Base-by-base conservation (phyloP, 1,139 yeast genomes). In the Pneumocystis murina region DNA sequence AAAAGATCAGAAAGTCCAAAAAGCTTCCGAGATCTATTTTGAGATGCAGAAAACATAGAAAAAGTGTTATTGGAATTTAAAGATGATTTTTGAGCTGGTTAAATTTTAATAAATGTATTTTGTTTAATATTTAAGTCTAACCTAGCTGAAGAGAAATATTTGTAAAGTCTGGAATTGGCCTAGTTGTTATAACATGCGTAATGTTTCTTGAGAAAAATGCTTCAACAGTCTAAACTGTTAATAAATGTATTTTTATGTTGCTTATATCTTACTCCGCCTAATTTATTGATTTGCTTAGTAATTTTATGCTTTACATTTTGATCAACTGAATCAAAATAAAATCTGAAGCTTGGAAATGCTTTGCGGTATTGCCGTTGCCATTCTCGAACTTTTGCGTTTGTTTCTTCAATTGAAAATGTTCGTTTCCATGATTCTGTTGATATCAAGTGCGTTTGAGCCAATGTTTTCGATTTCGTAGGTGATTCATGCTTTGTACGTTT, bases 281-380 rank as follows among this genome's bases (percentile, higher is more conserved):
- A 69, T 58, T 68, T 68, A 20, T 64, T 64, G 58, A 77, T 68
- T 57, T 71, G 69, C 16, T 70, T 80, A 75, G 71, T 81, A 79
- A 71, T 82, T 78, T 69, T 83, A 83, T 66, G 79, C 72, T 71
- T 77, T 73, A 68, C 78, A 79, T 57, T 71, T 66, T 62, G 78
- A 60, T 89, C 95, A 65, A 83, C 80, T 48, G 82, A 80, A 73
- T 90, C 97, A 72, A 91, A 89, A 73, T 87, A 92, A 28, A 89
- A 86, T 38, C 82, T 82, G 39, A 91, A 82, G 64, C 80, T 83
- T 61, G 80, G 80, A 87, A 91, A 84, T 68, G 88, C 87, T 66
- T 80, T 79, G 64, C 84, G 79, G 96, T 97, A 91, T 64, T 85
- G 84, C 62, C 79, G 79, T 71, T 87, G 91, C 97, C 97, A 91